Evolutionary conservation across 768 basidiomycete genomes (phyloP).

Genomic region (Gymnopilus dilepis): DNA sequence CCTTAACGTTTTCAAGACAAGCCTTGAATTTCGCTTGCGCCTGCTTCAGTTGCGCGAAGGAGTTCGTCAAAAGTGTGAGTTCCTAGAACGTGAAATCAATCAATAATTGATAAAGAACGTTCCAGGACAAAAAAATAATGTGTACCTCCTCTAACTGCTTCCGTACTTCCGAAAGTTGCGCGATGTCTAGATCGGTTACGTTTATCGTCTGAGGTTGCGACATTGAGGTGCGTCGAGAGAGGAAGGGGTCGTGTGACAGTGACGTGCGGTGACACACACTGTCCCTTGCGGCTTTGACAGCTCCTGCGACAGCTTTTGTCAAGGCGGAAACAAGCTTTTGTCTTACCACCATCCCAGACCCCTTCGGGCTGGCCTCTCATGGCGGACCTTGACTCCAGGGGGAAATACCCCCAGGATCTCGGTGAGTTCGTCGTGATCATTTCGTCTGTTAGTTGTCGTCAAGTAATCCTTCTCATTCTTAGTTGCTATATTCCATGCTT

Average conservation of each 20-base stretch:
- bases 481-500: conserved; percentile 87
- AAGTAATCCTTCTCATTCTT: background rate
- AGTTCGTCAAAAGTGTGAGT: conserved; percentile 87
- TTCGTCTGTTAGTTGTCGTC: background rate
- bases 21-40: conserved; percentile 92
- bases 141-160: conserved; percentile 91
- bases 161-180: conserved; percentile 88
- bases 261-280: background rate
- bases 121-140: background rate
- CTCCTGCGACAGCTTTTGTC: conserved; percentile 1
- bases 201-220: conserved; percentile 67
- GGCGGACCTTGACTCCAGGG: conserved; percentile 17
- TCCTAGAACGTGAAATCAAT: conserved; percentile 69
- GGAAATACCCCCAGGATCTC: conserved; percentile 56
- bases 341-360: conserved; percentile 1
- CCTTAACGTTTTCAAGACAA: conserved; percentile 80
- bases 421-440: conserved; percentile 37
- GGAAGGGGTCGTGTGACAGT: background rate
- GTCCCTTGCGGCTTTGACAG: conserved; percentile 2
- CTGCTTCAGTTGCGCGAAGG: conserved; percentile 90
- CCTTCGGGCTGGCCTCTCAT: background rate
- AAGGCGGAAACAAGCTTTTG: conserved; percentile 2
- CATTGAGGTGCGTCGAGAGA: conserved; percentile 12
- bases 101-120: conserved; percentile 8
- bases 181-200: conserved; percentile 80